phyloP scores from a whole-genome alignment of 73 alveolate genomes.

The Paramecium pentaurelia region DNA sequence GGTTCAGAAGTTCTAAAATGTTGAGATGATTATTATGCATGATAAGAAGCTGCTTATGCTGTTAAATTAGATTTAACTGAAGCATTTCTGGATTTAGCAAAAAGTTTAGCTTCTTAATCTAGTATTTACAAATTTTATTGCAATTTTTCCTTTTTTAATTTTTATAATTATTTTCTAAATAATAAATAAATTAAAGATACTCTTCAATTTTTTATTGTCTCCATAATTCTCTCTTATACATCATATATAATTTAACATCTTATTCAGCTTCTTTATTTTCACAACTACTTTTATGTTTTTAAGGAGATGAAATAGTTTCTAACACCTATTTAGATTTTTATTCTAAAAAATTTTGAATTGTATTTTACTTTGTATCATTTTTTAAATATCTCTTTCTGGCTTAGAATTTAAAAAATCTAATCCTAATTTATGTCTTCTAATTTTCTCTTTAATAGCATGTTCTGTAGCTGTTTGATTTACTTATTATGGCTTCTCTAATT shows the following conservation, averaged over 20 bases:
- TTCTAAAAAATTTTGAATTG: background rate
- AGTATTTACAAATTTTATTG: background rate
- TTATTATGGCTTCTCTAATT: background rate
- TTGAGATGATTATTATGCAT: background rate
- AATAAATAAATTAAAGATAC: background rate
- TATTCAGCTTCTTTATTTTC: background rate
- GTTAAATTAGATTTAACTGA: background rate
- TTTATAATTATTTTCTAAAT: background rate
- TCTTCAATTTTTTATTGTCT: conserved; percentile 10
- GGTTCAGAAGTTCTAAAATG: conserved; percentile 14
- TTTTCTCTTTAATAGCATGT: background rate
- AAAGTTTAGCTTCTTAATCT: background rate
- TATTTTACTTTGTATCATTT: background rate
- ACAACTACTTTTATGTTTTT: background rate
- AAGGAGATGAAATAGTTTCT: background rate
- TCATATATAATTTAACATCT: conserved; percentile 12
- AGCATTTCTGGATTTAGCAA: conserved; percentile 42
- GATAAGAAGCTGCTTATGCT: background rate
- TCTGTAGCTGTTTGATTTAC: background rate
- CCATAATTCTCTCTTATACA: conserved; percentile 33
- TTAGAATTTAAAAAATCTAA: background rate
- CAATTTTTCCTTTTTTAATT: background rate
- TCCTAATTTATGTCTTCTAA: conserved; percentile 27
- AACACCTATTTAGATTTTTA: background rate
- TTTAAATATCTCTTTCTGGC: conserved; percentile 26